Evolutionary conservation across 2,329 filamentous ascomycete genomes (phyloP), one percentile per base, ranked within the genome.

Genomic region (Colletotrichum chlorophyti): DNA sequence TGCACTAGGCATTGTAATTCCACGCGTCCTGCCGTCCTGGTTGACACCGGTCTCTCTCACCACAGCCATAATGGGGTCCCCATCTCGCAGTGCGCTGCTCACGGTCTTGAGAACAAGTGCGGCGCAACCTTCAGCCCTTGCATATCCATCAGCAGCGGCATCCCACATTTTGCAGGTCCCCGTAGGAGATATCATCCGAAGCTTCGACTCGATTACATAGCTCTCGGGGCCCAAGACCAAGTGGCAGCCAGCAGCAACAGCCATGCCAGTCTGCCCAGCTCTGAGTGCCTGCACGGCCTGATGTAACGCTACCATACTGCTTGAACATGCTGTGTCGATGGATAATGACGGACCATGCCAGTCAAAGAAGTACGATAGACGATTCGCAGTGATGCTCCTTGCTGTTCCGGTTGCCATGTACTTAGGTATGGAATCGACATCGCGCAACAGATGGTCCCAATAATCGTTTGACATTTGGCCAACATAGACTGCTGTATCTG

Each of bases 231-330:
- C 77, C 72, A 15, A 77, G 42, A 32, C 73, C 74, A n/a, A n/a
- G n/a, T n/a, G n/a, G 5, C 70, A 67, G 14, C 76, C 77, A 5
- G 75, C 76, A 1, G 72, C 75, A 7, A 78, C 37, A 0, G 74
- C 74, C 21, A 62, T 61, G 1, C 61, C 38, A 49, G 69, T 72
- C 27, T 77, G 73, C 2, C 70, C 71, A 2, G 53, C 38, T 2
- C 65, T 62, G 42, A 83, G 66, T 55, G 75, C 78, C 65, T 82
- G 79, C 42, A 77, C 79, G 1, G 80, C 81, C 2, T 90, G 76
- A 64, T 76, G 35, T 7, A 38, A 87, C 1, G 88, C 88, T 6
- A 75, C 72, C 1, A 65, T 59, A 0, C 72, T 73, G 0, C 73
- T 69, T 0, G 71, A 73, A 53, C 74, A 77, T 1, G 75, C 75